Evolutionary conservation across 108 stramenopile species (phyloP), one percentile per base, ranked within the genome.

Genomic region (Cyclotella choctawhatcheeana): DNA sequence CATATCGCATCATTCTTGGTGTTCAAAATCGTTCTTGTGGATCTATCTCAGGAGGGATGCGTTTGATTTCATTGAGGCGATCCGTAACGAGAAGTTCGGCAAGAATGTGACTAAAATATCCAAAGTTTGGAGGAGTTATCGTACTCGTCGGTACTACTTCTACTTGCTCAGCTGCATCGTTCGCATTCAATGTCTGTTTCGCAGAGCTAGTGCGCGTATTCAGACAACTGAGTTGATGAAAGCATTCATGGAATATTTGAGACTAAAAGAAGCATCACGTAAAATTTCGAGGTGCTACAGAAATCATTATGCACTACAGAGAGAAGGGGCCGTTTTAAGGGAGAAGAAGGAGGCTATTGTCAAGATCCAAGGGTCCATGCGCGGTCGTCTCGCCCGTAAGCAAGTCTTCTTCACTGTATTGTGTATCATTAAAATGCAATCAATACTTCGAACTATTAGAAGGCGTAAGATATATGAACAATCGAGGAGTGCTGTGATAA

Each of bases 1-100:
- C n/a, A n/a, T n/a, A n/a, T n/a, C n/a, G n/a, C n/a, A n/a, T n/a
- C n/a, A n/a, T n/a, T n/a, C n/a, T n/a, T n/a, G n/a, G n/a, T n/a
- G n/a, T n/a, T n/a, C n/a, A n/a, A n/a, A n/a, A n/a, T n/a, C n/a
- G n/a, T n/a, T n/a, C n/a, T n/a, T n/a, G n/a, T n/a, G n/a, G n/a
- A n/a, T n/a, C n/a, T n/a, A n/a, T n/a, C n/a, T n/a, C n/a, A n/a
- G n/a, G n/a, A n/a, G n/a, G n/a, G 84, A 81, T 22, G 86, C 86
- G 0, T 90, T 82, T 51, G 89, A 90, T 32, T 68, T 56, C 14
- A 82, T 90, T 44, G 89, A 90, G 64, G 68, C 72, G 0, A 58
- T 76, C 17, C 81, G 85, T 18, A 69, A 73, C 24, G 65, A 77
- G 53, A 84, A 84, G 50, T 78, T 84, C 44, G 76, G 72, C 13